These are phyloP conservation scores for Buddleja alternifolia DNA, from an alignment of 257 asterid genomes.

Conservation along the genomic window DNA sequence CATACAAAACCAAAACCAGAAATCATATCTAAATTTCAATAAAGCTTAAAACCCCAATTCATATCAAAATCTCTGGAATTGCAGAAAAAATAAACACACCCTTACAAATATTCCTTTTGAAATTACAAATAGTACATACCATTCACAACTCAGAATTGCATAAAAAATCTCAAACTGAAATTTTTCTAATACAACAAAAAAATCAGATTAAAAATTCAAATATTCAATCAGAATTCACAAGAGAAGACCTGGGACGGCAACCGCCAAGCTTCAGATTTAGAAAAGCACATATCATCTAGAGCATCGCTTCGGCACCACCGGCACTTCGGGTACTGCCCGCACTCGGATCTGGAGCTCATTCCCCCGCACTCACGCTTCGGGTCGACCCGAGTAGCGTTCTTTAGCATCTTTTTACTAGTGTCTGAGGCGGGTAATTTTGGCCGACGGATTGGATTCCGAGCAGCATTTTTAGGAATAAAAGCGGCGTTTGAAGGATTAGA, in stretches of 20 bases:
- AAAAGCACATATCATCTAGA: constrained; percentile 42
- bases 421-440: constrained; percentile 24
- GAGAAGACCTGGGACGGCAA: constrained; percentile 47
- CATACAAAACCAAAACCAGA: too few species aligned
- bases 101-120: not conserved
- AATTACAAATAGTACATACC: not conserved
- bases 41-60: not conserved
- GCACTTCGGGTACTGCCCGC: constrained; percentile 36
- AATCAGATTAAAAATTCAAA: not conserved
- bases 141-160: constrained; percentile 10
- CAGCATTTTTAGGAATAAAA: constrained; percentile 25
- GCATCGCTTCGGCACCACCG: constrained; percentile 50
- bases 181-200: not conserved
- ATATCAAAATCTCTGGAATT: too few species aligned
- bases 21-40: too few species aligned
- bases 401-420: not conserved
- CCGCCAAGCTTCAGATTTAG: constrained; percentile 42
- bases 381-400: constrained; percentile 29
- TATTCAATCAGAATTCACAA: constrained; percentile 35
- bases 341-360: constrained; percentile 36
- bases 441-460: constrained; percentile 29
- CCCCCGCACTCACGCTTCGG: constrained; percentile 37
- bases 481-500: constrained; percentile 28
- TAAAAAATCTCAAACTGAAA: not conserved
- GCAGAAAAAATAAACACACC: too few species aligned